Evolutionary conservation across 768 basidiomycete genomes (phyloP).

Genomic region (Trametes cubensis): DNA sequence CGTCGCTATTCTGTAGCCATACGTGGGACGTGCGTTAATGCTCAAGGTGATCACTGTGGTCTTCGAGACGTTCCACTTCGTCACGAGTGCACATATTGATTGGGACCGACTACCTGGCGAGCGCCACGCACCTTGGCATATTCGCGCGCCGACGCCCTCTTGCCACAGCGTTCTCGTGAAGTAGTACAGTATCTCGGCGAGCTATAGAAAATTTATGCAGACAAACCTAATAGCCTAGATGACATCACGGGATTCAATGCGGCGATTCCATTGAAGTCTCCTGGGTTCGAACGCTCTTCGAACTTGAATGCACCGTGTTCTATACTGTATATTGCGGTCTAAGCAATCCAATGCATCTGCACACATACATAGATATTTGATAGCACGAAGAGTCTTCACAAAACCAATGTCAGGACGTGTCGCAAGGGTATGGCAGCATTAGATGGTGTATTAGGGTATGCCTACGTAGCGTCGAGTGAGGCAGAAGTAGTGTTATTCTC

Average conservation of each 20-base stretch:
- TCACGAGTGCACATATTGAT: too few relatives aligned
- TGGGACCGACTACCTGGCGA: conserved; percentile 76
- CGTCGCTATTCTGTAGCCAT: conserved; percentile 62
- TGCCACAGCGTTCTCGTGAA: conserved; percentile 53
- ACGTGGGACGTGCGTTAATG: conserved; percentile 67
- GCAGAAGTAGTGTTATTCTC: conserved; percentile 22
- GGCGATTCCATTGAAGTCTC: too few relatives aligned
- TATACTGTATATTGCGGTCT: neutral
- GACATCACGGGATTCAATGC: too few relatives aligned
- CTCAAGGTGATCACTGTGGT: conserved; percentile 70
- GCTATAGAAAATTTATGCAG: conserved; percentile 50
- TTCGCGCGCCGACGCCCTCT: too few relatives aligned
- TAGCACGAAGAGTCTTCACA: neutral
- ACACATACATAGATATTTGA: neutral
- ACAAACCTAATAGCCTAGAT: conserved; percentile 29
- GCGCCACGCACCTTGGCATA: conserved; percentile 6
- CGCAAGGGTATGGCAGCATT: conserved; percentile 12
- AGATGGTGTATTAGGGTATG: neutral
- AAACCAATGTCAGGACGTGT: neutral
- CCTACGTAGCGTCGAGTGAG: neutral
- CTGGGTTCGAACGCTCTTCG: neutral
- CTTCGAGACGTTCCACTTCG: too few relatives aligned
- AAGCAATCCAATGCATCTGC: neutral
- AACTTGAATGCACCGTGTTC: neutral
- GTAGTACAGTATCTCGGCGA: conserved; percentile 64